Evolutionary conservation across 2,329 filamentous ascomycete genomes (phyloP).

Genomic region (Pseudocercospora ulei): DNA sequence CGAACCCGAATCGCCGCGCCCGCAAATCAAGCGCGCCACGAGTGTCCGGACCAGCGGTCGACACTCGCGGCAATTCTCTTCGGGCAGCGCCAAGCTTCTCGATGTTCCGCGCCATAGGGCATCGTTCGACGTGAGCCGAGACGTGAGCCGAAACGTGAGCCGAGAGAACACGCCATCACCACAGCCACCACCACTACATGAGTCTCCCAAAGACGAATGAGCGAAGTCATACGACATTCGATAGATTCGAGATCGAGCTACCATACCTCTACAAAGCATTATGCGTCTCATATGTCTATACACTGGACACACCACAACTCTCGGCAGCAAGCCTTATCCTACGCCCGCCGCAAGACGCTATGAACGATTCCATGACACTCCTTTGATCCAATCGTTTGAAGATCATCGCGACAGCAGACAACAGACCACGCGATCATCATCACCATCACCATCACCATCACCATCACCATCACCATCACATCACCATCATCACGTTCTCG

Average conservation of each 20-base stretch:
- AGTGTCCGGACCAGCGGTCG: constrained; percentile 55
- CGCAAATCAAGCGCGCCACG: constrained; percentile 52
- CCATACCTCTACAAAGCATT: not conserved
- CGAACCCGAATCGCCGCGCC: constrained; percentile 17
- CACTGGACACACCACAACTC: constrained; percentile 2
- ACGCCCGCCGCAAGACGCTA: constrained; percentile 8
- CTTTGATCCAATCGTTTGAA: too few species aligned
- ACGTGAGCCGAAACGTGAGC: constrained; percentile 2
- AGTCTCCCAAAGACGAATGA: constrained; percentile 7
- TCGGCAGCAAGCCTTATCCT: not conserved
- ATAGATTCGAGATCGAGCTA: constrained; percentile 5
- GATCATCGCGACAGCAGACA: not conserved
- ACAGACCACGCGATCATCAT: not conserved
- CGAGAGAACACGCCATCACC: constrained; percentile 13
- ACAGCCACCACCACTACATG: constrained; percentile 7
- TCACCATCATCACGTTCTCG: too few species aligned
- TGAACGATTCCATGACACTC: constrained; percentile 14
- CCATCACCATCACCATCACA: too few species aligned
- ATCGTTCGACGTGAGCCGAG: constrained; percentile 10
- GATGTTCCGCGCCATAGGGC: constrained; percentile 37
- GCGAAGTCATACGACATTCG: not conserved
- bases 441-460: not conserved
- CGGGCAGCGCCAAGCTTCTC: constrained; percentile 65
- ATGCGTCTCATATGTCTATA: constrained; percentile 5
- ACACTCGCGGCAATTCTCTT: constrained; percentile 63